Conservation (phyloP, 495 filamentous ascomycete genomes). For the Elaphomyces granulatus region DNA sequence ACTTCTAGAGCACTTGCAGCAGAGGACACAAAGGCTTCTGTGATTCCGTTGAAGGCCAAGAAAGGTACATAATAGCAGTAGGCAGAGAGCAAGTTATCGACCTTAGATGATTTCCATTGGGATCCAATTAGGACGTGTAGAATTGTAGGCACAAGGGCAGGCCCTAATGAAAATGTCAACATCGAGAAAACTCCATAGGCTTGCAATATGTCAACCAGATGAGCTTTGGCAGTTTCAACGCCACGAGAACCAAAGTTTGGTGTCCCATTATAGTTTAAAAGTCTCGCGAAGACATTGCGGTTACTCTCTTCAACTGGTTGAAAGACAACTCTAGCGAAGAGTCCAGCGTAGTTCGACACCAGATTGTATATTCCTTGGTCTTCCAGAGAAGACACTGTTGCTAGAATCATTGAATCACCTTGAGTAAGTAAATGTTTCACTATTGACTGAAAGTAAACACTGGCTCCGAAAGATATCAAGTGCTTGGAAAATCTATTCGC, state of each 20-base stretch:
- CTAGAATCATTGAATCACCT: conserved; percentile 80
- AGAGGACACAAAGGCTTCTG: conserved; percentile 82
- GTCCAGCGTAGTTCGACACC: conserved; percentile 85
- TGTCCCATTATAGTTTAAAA: conserved; percentile 27
- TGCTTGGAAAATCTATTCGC: conserved; percentile 50
- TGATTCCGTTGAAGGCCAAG: conserved; percentile 79
- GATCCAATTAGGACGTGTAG: conserved; percentile 59
- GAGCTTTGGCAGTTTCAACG: conserved; percentile 18
- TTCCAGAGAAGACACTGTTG: conserved; percentile 52
- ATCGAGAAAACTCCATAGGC: conserved; percentile 46
- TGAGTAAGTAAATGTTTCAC: conserved; percentile 90
- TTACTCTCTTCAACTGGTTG: conserved; percentile 90
- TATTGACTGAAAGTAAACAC: conserved; percentile 69
- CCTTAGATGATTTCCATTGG: conserved; percentile 49
- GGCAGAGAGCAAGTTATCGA: conserved; percentile 53
- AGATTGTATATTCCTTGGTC: conserved; percentile 91
- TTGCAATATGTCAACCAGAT: conserved; percentile 23
- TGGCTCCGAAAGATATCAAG: conserved; percentile 52
- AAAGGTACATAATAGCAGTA: conserved; percentile 93
- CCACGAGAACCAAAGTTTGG: conserved; percentile 8
- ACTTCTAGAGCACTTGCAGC: conserved; percentile 60
- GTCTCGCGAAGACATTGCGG: conserved; percentile 69
- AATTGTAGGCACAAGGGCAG: conserved; percentile 53
- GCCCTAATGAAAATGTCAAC: conserved; percentile 51
- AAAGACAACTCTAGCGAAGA: conserved; percentile 80